Evolutionary conservation across 345 rosid genomes (phyloP).

Genomic region (Brassica nigra): DNA sequence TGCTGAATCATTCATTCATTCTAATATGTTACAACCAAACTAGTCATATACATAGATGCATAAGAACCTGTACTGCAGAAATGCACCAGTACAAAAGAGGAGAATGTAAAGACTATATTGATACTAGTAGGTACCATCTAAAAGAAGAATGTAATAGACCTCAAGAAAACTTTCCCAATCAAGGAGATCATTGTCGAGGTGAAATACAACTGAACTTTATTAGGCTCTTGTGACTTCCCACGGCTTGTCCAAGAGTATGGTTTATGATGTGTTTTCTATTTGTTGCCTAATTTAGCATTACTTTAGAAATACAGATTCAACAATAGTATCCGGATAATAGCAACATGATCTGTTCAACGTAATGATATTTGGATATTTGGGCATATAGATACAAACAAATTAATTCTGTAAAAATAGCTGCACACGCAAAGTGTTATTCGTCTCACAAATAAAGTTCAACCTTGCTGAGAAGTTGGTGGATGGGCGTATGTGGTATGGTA

Average conservation of each 20-base stretch:
- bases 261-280: not conserved
- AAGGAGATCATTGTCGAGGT: too few species aligned
- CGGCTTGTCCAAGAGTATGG: not conserved
- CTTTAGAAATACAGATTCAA: not conserved
- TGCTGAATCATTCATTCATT: too few species aligned
- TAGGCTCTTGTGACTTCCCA: too few species aligned
- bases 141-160: too few species aligned
- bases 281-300: not conserved
- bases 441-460: not conserved
- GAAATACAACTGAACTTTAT: too few species aligned
- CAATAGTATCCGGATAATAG: not conserved
- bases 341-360: not conserved
- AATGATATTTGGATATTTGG: not conserved
- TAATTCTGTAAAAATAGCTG: not conserved
- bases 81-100: too few species aligned
- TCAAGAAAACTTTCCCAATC: too few species aligned
- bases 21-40: too few species aligned
- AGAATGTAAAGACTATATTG: too few species aligned
- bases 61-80: too few species aligned
- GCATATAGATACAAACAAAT: not conserved
- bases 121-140: too few species aligned
- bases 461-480: not conserved
- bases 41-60: too few species aligned
- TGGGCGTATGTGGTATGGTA: not conserved
- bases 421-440: not conserved